Evolutionary conservation across 306 rosid species (phyloP).

Genomic region (Spatholobus suberectus): DNA sequence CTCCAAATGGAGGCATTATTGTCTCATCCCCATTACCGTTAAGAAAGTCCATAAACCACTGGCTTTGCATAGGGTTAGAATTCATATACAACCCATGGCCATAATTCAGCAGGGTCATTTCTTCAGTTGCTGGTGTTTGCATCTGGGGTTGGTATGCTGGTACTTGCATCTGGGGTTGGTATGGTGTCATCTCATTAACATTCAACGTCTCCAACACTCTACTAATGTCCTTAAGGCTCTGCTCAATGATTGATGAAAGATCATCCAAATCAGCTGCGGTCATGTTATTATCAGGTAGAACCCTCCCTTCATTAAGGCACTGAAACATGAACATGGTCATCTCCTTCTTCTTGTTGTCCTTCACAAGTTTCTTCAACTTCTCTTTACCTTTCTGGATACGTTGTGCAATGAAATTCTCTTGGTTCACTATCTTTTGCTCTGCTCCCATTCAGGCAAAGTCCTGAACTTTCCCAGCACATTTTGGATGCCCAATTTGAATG

Average conservation of each 20-base stretch:
- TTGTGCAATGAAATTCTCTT: slow-evolving; percentile 24
- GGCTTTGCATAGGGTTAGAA: no score
- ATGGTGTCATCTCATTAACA: no score
- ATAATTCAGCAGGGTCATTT: no score
- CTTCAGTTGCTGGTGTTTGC: no score
- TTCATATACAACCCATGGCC: no score
- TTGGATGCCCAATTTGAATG: background rate
- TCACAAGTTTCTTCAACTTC: background rate
- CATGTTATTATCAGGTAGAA: no score
- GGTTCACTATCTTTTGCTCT: slow-evolving; percentile 28
- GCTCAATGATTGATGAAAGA: no score
- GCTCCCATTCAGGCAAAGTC: background rate
- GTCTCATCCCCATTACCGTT: background rate
- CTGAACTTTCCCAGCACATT: background rate
- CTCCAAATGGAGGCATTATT: background rate
- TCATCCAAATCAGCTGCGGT: background rate
- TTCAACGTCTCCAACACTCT: no score
- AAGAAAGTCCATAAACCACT: no score
- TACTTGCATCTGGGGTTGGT: no score
- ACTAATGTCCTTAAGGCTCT: no score
- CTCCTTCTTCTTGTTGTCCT: slow-evolving; percentile 2
- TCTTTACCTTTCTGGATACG: background rate
- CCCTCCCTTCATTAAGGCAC: background rate
- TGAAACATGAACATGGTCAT: slow-evolving; percentile 2
- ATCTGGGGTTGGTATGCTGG: no score